Base-by-base conservation (phyloP, 129 eudicot genomes). In the Chrysanthemum lavandulifolium region DNA sequence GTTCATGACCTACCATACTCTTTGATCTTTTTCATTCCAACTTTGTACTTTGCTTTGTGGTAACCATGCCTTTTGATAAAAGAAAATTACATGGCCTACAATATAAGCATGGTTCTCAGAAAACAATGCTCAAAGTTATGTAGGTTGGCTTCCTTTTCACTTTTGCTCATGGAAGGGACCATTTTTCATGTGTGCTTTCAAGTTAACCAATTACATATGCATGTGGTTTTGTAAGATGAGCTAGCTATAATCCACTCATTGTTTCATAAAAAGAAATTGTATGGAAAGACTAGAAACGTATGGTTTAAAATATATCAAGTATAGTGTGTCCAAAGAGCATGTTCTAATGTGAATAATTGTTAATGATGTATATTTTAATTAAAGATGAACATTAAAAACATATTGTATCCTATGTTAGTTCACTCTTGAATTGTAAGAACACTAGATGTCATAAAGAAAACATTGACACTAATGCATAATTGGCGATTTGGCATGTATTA, bases 21-120 rank as follows among this genome's bases (percentile, higher is more conserved):
- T 58, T 56, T 65, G 15, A 75, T 19, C 13, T 53, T 76, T 40
- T 40, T 40, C 10, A 6, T 8, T 6, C 47, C 47, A 73, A 47
- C 49, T 73, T 56, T 57, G 67, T 59, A 68, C 80, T 76, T 70
- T 62, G 65, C 63, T 62, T 62, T 77, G 71, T 52, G 76, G 76
- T 77, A 49, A 61, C 59, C 58, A 61, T 70, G 64, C 29, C 76
- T 70, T 69, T 64, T 71, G 51, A 71, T 71, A 78, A 77, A 78
- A 71, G 77, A 78, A 71, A 78, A 5, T 71, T 78, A 71, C 82
- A 78, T 78, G 82, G 77, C 77, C 82, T 71, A 78, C 77, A 78
- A 23, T 63, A 54, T 63, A 64, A 71, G 76, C 81, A 78, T 77
- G 76, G 76, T 70, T 69, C 76, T 77, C 58, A 69, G 70, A 31